Evolutionary conservation across 2,329 filamentous ascomycete genomes (phyloP), one percentile per base, ranked within the genome.

Genomic region (Phoma sp.): DNA sequence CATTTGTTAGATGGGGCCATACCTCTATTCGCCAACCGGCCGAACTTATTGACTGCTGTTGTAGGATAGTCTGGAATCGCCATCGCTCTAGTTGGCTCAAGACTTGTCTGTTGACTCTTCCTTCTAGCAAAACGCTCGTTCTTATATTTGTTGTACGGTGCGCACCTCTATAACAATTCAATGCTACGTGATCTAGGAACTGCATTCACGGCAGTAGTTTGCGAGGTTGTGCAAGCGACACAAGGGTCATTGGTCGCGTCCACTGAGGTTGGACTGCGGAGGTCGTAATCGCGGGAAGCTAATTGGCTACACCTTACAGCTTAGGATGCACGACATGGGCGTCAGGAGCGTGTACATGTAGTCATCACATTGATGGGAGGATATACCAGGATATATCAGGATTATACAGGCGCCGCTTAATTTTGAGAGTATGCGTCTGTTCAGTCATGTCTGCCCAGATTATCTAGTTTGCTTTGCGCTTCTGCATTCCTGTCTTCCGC

Each of bases 401-500:
- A 18, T 3, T 24, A 6, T n/a, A 18, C 14, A 9, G 7, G 7
- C 13, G n/a, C 4, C 13, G 13, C 7, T 11, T 33, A 1, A 33
- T 29, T 18, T 1, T 18, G 18, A 18, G 18, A 18, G 27, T 9
- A 29, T 29, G 27, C 27, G 27, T 29, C 3, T 3, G 9, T 7
- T 9, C 27, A 6, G 9, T 9, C 6, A 2, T 29, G 1, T 29
- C 27, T 29, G 1, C 9, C 27, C 6, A 29, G 3, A 29, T 29
- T 9, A 6, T 29, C 22, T 47, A 62, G 7, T 62, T 53, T 3
- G 48, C 58, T 36, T 59, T 58, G 49, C 62, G 58, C 47, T 62
- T 74, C 58, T 72, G 67, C 68, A 76, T 69, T 2, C 74, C 73
- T 47, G 63, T 81, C 64, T 79, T 80, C 62, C 85, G 80, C 79